These are phyloP conservation scores for Stachybotrys elegans DNA, from an alignment of 2,329 filamentous ascomycete genomes.

Conservation along the genomic window DNA sequence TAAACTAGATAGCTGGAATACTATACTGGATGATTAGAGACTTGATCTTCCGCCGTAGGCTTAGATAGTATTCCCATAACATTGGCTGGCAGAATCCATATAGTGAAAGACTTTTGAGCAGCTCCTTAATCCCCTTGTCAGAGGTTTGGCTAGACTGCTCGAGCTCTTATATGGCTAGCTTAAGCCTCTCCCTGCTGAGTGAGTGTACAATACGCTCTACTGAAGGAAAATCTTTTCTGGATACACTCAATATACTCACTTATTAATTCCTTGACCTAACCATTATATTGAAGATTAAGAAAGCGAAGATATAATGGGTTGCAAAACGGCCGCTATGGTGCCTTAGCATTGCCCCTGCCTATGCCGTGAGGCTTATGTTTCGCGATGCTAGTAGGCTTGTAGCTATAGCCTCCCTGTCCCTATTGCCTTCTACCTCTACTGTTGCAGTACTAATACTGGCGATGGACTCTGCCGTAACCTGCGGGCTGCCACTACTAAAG, in stretches of 20 bases:
- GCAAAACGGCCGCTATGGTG: slow-evolving; percentile 2
- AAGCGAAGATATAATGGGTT: too few relatives aligned
- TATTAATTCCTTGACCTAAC: too few relatives aligned
- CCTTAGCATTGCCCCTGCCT: not conserved
- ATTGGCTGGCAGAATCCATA: slow-evolving; percentile 1
- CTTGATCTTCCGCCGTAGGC: slow-evolving; percentile 6
- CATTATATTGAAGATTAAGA: too few relatives aligned
- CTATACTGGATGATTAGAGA: slow-evolving; percentile 5
- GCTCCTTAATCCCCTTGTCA: too few relatives aligned
- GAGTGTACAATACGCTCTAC: too few relatives aligned
- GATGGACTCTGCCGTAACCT: slow-evolving; percentile 1
- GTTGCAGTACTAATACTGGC: not conserved
- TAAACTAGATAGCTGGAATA: slow-evolving; percentile 8
- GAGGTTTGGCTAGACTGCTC: too few relatives aligned
- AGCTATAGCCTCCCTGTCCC: not conserved
- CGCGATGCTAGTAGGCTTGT: not conserved
- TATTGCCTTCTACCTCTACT: not conserved
- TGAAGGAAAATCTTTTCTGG: too few relatives aligned
- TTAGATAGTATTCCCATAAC: slow-evolving; percentile 3
- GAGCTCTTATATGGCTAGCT: too few relatives aligned
- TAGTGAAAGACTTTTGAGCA: not conserved
- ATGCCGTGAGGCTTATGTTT: slow-evolving; percentile 6
- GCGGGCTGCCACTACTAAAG: slow-evolving; percentile 7
- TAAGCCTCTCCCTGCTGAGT: too few relatives aligned
- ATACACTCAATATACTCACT: too few relatives aligned